Percentiles rank a stretch among this genome's conserved stretches.
phyloP scores from a whole-genome alignment of 2,329 filamentous ascomycete genomes.

The Talaromyces sp. region DNA sequence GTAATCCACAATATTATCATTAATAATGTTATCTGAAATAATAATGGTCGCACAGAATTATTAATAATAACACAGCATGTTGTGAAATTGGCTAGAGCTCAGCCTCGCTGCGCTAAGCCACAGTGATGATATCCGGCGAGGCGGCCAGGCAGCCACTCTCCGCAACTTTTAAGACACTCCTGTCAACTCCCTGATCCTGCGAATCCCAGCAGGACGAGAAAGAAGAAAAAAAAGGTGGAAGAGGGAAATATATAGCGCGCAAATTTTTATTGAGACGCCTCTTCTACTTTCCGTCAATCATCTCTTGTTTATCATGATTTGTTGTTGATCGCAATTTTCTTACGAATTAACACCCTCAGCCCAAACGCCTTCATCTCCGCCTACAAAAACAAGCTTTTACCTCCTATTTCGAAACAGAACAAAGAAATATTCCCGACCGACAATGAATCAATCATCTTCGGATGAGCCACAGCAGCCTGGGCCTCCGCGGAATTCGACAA shows the following conservation, averaged over 20 bases:
- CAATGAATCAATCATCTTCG: not conserved
- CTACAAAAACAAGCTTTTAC: not conserved
- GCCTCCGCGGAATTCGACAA: slow-evolving; percentile 14
- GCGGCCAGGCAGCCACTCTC: not conserved
- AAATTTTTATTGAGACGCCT: not conserved
- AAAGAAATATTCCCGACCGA: not conserved
- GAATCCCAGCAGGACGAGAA: not conserved
- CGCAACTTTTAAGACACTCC: not conserved
- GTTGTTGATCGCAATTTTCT: not conserved
- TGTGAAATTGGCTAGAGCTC: not conserved
- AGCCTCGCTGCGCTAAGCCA: slow-evolving; percentile 5
- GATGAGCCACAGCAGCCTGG: slow-evolving; percentile 4
- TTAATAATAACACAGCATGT: not conserved
- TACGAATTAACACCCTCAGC: not conserved
- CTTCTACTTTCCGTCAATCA: not conserved
- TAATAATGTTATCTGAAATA: not conserved
- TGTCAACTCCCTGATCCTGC: not conserved
- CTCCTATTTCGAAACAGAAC: not conserved
- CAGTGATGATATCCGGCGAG: not conserved
- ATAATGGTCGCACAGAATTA: not conserved
- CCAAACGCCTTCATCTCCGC: not conserved
- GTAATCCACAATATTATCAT: not conserved
- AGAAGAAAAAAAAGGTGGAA: not conserved
- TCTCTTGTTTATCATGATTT: not conserved
- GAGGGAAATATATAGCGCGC: not conserved